A percentile compares a stretch with the other conserved stretches of the same genome.
Conservation (phyloP, 2,329 filamentous ascomycete species). For the Nemania sp. region DNA sequence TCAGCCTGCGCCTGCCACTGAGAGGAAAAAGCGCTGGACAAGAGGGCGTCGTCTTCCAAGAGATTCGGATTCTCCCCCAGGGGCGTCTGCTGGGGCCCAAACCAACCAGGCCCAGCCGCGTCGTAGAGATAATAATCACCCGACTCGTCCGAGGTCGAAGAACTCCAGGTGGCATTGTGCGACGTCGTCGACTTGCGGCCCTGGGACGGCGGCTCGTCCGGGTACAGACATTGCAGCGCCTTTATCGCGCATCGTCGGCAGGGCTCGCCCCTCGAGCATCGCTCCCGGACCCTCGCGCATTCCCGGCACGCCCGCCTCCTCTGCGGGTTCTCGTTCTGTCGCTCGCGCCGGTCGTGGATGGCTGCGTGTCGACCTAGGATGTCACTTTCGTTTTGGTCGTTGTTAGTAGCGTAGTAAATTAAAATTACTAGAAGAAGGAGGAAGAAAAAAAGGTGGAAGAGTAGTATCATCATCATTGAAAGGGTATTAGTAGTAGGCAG, state of each 20-base stretch:
- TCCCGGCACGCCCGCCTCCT: conserved; percentile 38
- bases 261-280: conserved; percentile 38
- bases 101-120: neutral
- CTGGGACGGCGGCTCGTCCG: conserved; percentile 32
- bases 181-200: conserved; percentile 15
- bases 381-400: conserved; percentile 28
- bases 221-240: conserved; percentile 36
- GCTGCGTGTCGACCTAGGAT: conserved; percentile 35
- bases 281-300: conserved; percentile 37
- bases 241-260: conserved; percentile 37
- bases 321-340: conserved; percentile 25
- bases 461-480: too few species aligned
- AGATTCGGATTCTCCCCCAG: neutral
- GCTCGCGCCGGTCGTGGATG: conserved; percentile 31
- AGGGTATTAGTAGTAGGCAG: neutral
- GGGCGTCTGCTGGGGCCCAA: neutral
- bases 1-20: neutral
- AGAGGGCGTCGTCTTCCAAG: neutral
- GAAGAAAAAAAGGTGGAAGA: too few species aligned
- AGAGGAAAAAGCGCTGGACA: neutral
- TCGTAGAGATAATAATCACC: neutral
- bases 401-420: conserved; percentile 23
- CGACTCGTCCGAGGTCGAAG: neutral
- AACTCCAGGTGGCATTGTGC: neutral
- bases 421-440: too few species aligned